Percentiles rank a stretch among this genome's conserved stretches.
These are phyloP conservation scores for Medicago ruthenica DNA, from an alignment of 306 rosid species.

Conservation along the genomic window DNA sequence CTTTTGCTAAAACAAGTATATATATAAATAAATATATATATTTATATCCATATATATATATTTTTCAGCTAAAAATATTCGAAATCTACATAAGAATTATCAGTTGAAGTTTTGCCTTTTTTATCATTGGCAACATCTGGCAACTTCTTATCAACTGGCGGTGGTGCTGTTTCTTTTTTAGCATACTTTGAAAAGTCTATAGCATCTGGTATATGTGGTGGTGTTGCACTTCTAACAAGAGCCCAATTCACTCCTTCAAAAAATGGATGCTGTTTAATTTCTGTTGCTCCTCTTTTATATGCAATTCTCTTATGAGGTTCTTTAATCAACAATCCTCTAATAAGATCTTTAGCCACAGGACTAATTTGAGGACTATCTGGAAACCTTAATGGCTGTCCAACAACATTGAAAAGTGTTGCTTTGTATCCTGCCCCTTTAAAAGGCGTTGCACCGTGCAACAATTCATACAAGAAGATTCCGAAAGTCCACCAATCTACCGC, in stretches of 20 bases:
- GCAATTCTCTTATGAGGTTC: slow-evolving; percentile 89
- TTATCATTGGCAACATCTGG: slow-evolving; percentile 36
- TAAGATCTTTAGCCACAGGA: slow-evolving; percentile 67
- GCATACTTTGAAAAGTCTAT: slow-evolving; percentile 73
- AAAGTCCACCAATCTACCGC: slow-evolving; percentile 98
- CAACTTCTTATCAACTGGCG: slow-evolving; percentile 48
- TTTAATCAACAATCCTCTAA: slow-evolving; percentile 76
- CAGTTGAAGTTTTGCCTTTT: slow-evolving; percentile 1
- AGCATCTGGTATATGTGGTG: slow-evolving; percentile 81
- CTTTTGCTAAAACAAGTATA: slow-evolving; percentile 30
- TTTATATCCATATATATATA: neutral
- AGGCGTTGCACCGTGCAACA: slow-evolving; percentile 84
- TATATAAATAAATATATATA: neutral
- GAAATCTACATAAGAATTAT: slow-evolving; percentile 52
- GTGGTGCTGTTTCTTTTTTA: slow-evolving; percentile 46
- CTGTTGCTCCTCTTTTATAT: slow-evolving; percentile 86
- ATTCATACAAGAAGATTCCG: slow-evolving; percentile 89
- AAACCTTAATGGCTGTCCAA: slow-evolving; percentile 83
- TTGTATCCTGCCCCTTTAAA: slow-evolving; percentile 84
- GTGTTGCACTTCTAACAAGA: slow-evolving; percentile 77
- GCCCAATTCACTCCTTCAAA: slow-evolving; percentile 97
- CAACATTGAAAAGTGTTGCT: slow-evolving; percentile 84
- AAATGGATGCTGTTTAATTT: slow-evolving; percentile 87
- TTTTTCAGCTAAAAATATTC: slow-evolving; percentile 57
- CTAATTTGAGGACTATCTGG: slow-evolving; percentile 77